Percentiles rank a stretch among this genome's conserved stretches.
Conservation (phyloP, 441 rosid genomes). For the Macaranga tanarius region DNA sequence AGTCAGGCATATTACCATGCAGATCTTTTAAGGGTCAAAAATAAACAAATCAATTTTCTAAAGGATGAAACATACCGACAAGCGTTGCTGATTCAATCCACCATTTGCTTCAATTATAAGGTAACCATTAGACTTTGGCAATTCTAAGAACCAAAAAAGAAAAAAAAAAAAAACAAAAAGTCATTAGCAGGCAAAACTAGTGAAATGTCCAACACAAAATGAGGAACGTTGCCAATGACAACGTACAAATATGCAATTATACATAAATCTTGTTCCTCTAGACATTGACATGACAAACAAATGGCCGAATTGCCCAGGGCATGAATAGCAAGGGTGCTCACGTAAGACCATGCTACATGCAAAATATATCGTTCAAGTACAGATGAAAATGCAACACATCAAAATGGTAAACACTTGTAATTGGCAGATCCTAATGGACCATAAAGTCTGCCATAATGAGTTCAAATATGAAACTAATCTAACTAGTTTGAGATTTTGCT, state of each 20-base stretch:
- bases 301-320: background rate
- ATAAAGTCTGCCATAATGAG: background rate
- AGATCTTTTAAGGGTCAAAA: background rate
- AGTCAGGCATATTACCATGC: background rate
- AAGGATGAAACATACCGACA: constrained; percentile 63
- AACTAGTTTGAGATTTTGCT: too few relatives aligned
- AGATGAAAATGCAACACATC: background rate
- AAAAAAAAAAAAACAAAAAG: background rate
- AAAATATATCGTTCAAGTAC: background rate
- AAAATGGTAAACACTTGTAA: background rate
- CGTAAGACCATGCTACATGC: background rate
- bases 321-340: background rate
- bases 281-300: background rate
- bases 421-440: background rate
- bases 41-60: constrained; percentile 1
- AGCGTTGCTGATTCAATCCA: constrained; percentile 95
- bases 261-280: background rate
- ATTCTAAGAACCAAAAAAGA: constrained; percentile 42
- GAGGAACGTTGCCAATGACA: background rate
- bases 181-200: constrained; percentile 19
- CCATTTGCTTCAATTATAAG: constrained; percentile 96
- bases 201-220: background rate
- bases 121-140: constrained; percentile 75
- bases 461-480: background rate
- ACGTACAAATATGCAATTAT: background rate